Percentiles rank a stretch among this genome's conserved stretches.
phyloP scores from a whole-genome alignment of 1,284 basidiomycete species.

The Cutaneotrichosporon cyanovorans region DNA sequence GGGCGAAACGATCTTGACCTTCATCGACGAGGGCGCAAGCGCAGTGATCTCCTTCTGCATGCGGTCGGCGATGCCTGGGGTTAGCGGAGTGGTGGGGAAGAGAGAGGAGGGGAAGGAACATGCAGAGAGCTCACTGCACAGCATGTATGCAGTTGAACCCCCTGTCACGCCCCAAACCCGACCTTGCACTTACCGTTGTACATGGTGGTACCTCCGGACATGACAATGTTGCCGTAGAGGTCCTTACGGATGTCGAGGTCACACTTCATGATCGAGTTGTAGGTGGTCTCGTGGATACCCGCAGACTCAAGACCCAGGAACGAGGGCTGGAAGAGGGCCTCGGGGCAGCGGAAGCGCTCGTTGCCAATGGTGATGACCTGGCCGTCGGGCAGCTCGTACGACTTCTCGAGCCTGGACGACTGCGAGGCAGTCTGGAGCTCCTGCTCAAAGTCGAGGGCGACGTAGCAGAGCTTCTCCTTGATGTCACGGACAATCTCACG shows the following conservation, averaged over 20 bases:
- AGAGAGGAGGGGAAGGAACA: too few species aligned
- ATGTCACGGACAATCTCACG: slow-evolving; percentile 95
- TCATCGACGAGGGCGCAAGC: slow-evolving; percentile 72
- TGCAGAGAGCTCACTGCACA: too few species aligned
- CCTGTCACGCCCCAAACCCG: too few species aligned
- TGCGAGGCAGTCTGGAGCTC: slow-evolving; percentile 89
- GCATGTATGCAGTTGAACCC: too few species aligned
- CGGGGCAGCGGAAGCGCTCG: slow-evolving; percentile 94
- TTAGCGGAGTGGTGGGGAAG: too few species aligned
- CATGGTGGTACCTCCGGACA: slow-evolving; percentile 95
- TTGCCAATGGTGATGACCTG: slow-evolving; percentile 96
- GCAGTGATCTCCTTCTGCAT: slow-evolving; percentile 97
- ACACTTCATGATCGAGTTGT: slow-evolving; percentile 75
- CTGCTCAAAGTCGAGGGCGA: slow-evolving; percentile 93
- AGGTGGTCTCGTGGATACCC: slow-evolving; percentile 94
- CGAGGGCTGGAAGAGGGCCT: slow-evolving; percentile 93
- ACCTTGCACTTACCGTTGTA: slow-evolving; percentile 61
- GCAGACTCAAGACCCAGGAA: slow-evolving; percentile 87
- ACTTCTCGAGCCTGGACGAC: slow-evolving; percentile 88
- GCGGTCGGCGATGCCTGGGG: slow-evolving; percentile 69
- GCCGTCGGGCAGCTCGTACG: slow-evolving; percentile 91
- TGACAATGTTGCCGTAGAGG: slow-evolving; percentile 54
- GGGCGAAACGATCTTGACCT: slow-evolving; percentile 61
- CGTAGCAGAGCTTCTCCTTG: slow-evolving; percentile 98
- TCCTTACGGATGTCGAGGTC: slow-evolving; percentile 49